Evolutionary conservation across 768 basidiomycete genomes (phyloP).

Genomic region (Favolaschia claudopus): DNA sequence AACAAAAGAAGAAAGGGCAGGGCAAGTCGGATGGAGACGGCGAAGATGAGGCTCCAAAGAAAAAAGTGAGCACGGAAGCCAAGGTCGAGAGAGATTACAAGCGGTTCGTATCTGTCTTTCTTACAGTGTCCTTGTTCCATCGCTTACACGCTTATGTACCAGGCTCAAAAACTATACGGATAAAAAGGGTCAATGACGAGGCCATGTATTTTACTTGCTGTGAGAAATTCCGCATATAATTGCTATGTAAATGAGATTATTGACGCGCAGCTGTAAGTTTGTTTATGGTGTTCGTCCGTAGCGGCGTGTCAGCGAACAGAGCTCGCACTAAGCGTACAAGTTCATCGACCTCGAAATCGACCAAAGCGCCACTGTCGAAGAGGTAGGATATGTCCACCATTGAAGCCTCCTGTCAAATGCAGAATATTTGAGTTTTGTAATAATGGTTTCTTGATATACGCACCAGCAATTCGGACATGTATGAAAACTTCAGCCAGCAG

Average conservation of each 20-base stretch:
- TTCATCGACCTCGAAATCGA: conserved; percentile 90
- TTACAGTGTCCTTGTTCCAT: not conserved
- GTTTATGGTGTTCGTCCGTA: conserved; percentile 83
- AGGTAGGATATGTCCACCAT: conserved; percentile 92
- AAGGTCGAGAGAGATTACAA: conserved; percentile 67
- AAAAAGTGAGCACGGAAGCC: conserved; percentile 50
- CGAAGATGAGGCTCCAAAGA: conserved; percentile 36
- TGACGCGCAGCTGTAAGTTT: conserved; percentile 57
- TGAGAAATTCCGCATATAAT: conserved; percentile 4
- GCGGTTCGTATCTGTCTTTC: conserved; percentile 44
- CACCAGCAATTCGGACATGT: conserved; percentile 90
- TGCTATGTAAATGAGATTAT: conserved; percentile 16
- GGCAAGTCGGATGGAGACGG: conserved; percentile 50
- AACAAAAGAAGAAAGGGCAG: conserved; percentile 77
- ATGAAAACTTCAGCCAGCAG: conserved; percentile 94
- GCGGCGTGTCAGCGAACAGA: conserved; percentile 85
- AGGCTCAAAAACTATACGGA: conserved; percentile 54
- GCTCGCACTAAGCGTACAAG: conserved; percentile 82
- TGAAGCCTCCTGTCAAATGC: conserved; percentile 76
- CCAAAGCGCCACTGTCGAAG: conserved; percentile 88
- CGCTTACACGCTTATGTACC: not conserved
- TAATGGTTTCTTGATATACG: conserved; percentile 35
- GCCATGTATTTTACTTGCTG: no score
- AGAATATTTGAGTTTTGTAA: not conserved
- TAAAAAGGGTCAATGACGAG: no score